phyloP scores from a whole-genome alignment of 169 alveolate genomes.

The Plasmodium knowlesi region DNA sequence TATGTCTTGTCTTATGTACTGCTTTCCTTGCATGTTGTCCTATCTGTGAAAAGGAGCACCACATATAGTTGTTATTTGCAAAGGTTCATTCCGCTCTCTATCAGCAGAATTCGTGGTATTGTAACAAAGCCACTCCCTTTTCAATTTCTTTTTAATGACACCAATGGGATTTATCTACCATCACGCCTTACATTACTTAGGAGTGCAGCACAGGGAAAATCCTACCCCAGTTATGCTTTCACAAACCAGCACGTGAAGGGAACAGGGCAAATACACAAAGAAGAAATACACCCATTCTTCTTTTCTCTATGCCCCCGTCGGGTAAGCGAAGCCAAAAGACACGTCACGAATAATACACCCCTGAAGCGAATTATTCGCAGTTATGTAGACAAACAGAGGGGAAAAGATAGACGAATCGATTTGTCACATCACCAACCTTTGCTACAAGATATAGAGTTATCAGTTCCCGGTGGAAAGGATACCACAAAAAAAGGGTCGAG shows the following conservation, averaged over 20 bases:
- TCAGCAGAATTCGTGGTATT: constrained; percentile 8
- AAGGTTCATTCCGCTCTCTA: constrained; percentile 11
- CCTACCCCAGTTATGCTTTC: background rate
- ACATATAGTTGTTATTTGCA: constrained; percentile 7
- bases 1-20: background rate
- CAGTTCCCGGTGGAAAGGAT: background rate
- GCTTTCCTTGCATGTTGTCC: background rate
- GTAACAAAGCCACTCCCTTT: constrained; percentile 17
- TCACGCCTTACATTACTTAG: background rate
- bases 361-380: background rate
- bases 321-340: background rate
- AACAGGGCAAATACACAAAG: background rate
- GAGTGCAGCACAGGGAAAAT: background rate
- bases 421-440: background rate
- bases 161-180: background rate
- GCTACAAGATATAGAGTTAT: background rate
- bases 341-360: background rate
- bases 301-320: background rate
- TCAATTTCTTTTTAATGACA: constrained; percentile 10
- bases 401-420: background rate
- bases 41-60: background rate
- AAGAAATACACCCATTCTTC: background rate
- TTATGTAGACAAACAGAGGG: background rate
- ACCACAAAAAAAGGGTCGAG: background rate
- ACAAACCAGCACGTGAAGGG: background rate